Evolutionary conservation across 352 stramenopile species (phyloP).

Genomic region (Phytophthora pseudosyringae): DNA sequence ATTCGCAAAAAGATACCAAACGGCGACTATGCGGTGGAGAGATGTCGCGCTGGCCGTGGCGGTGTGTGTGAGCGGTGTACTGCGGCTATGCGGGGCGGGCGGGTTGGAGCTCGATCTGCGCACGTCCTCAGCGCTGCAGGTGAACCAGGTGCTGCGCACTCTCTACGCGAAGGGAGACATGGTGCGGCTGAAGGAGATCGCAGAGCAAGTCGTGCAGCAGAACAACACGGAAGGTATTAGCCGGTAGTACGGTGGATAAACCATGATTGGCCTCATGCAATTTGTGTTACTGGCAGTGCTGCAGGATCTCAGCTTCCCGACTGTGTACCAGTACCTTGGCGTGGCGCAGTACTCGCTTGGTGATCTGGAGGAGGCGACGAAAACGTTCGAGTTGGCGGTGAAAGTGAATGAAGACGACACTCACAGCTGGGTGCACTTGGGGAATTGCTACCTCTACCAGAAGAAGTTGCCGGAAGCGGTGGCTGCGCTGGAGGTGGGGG

Average conservation of each 20-base stretch:
- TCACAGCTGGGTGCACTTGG: conserved; percentile 70
- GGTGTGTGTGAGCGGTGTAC: conserved; percentile 3
- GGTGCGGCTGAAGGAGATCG: conserved; percentile 50
- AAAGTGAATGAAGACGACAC: conserved; percentile 52
- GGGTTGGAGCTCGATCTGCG: conserved; percentile 23
- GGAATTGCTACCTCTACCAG: conserved; percentile 73
- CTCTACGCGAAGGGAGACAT: conserved; percentile 57
- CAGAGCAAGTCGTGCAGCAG: conserved; percentile 46
- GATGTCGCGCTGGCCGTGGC: not conserved
- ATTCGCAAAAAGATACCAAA: conserved; percentile 24
- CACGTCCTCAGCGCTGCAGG: conserved; percentile 30
- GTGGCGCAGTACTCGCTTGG: conserved; percentile 76
- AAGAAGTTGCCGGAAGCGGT: conserved; percentile 51
- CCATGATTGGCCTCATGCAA: not conserved
- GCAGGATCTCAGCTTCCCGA: conserved; percentile 45
- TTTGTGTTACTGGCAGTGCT: conserved; percentile 25
- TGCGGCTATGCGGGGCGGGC: not conserved
- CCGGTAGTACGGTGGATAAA: not conserved
- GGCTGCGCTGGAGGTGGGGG: conserved; percentile 52
- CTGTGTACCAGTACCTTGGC: conserved; percentile 72
- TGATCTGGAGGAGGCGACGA: conserved; percentile 57
- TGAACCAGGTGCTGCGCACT: conserved; percentile 38
- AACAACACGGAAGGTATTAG: conserved; percentile 45
- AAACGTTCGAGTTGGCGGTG: conserved; percentile 66
- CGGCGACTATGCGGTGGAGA: not conserved